phyloP scores from a whole-genome alignment of 2,329 filamentous ascomycete genomes.

The Tympanopsis confertula region DNA sequence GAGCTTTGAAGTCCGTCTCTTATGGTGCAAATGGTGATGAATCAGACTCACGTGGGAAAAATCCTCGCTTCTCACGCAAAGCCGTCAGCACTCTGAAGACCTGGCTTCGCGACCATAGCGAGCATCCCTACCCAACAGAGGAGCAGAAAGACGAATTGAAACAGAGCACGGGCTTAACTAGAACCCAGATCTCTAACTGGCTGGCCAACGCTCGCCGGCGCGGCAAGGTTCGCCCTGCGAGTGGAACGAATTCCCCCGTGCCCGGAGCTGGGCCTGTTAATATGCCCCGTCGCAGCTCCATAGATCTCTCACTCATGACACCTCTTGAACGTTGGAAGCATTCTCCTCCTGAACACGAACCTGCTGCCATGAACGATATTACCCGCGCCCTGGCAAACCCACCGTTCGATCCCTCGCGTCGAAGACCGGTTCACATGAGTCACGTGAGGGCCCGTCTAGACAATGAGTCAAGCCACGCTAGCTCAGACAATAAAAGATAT shows the following conservation, averaged over 20 bases:
- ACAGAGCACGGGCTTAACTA: conserved; percentile 66
- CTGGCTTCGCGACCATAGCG: conserved; percentile 70
- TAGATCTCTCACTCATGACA: conserved; percentile 37
- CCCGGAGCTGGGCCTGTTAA: not conserved
- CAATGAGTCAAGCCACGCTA: conserved; percentile 48
- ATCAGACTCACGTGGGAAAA: conserved; percentile 13
- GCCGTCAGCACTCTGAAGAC: conserved; percentile 71
- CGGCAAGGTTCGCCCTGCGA: conserved; percentile 61
- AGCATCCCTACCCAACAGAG: conserved; percentile 80
- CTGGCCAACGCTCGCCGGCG: conserved; percentile 78
- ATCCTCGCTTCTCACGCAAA: conserved; percentile 67
- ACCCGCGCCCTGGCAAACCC: conserved; percentile 43
- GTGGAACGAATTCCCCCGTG: conserved; percentile 30
- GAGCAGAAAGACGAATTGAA: conserved; percentile 75
- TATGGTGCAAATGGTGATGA: not conserved
- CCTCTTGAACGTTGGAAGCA: conserved; percentile 46
- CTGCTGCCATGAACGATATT: conserved; percentile 45
- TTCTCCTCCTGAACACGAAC: conserved; percentile 48
- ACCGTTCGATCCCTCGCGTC: conserved; percentile 33
- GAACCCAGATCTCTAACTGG: conserved; percentile 83
- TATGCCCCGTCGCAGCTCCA: conserved; percentile 41
- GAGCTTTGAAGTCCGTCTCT: conserved; percentile 23
- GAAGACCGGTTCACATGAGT: conserved; percentile 37
- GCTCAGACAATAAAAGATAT: conserved; percentile 45
- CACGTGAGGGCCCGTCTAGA: conserved; percentile 20